Evolutionary conservation across 441 rosid genomes (phyloP), one percentile per base, ranked within the genome.

Genomic region (Bruguiera hainesii): DNA sequence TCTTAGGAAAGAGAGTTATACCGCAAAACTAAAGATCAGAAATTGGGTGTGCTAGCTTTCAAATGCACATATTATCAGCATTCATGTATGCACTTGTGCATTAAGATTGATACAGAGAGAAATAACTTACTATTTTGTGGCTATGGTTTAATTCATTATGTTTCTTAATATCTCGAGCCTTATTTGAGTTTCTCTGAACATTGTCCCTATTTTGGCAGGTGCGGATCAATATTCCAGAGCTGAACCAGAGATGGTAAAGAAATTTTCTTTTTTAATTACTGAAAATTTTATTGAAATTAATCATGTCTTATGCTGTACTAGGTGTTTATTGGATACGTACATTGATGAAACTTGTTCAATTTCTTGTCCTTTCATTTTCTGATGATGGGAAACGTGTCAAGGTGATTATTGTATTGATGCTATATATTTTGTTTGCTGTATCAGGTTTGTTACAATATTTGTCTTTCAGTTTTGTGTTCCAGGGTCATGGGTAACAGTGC

Each of bases 401-500:
- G 97, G 97, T 93, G 72, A 15, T 61, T 8, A 48, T 23, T 63
- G 49, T 2, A 15, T 60, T 3, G 25, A 26, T 46, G 30, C 10
- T 69, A 42, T 26, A 42, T 9, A 19, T 0, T 16, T 50, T 33
- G 21, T 64, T 39, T 3, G 7, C 39, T 57, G 35, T 58, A 55
- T 63, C 30, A 11, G 68, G 37, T 26, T 31, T 39, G 58, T 69
- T 26, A 26, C 68, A 37, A 52, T 55, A 64, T 56, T 29, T 68
- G 71, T 56, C 58, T 71, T 51, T 30, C 77, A 91, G 98, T 97
- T 94, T 71, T 91, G 98, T 81, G 98, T 91, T 70, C 98, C 89
- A 80, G 98, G 98, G 48, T 91, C 98, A 20, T 91, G 97, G 96
- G 98, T 39, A 80, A 83, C 76, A 96, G 98, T 58, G 97, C 97